Evolutionary conservation across 164 flowering plant species (phyloP).

Genomic region (Chimonanthus salicifolius): DNA sequence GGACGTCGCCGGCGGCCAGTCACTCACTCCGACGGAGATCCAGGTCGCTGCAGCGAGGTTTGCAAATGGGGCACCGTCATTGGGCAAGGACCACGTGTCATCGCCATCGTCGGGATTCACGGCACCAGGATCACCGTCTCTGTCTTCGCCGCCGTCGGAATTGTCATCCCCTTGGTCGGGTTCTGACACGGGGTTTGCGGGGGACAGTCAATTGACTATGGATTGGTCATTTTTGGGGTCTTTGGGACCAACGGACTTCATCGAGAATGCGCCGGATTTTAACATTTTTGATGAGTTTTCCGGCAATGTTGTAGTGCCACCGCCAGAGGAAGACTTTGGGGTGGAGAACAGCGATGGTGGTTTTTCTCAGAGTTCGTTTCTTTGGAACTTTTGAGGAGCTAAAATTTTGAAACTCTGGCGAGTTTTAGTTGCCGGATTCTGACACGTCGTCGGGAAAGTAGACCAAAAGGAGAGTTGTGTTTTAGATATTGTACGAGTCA

Average conservation of each 20-base stretch:
- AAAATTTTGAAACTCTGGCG: constrained; percentile 9
- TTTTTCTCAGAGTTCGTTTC: constrained; percentile 25
- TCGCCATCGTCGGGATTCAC: background rate
- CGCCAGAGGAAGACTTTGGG: constrained; percentile 15
- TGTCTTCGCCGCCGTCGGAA: background rate
- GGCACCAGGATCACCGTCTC: background rate
- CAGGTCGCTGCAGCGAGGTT: constrained; percentile 52
- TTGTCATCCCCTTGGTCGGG: constrained; percentile 12
- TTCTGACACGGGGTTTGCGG: background rate
- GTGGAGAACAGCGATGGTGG: constrained; percentile 25
- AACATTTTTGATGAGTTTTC: constrained; percentile 32
- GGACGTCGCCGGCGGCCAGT: constrained; percentile 34
- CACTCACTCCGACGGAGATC: constrained; percentile 47
- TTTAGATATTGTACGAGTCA: no score
- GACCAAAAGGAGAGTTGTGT: no score
- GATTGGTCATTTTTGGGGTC: constrained; percentile 26
- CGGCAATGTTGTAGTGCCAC: constrained; percentile 13
- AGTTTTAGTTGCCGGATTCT: constrained; percentile 19
- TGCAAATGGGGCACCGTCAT: constrained; percentile 35
- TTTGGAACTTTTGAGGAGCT: constrained; percentile 45
- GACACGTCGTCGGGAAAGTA: background rate
- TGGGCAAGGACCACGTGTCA: background rate
- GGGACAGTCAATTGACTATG: constrained; percentile 13
- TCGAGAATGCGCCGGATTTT: constrained; percentile 16
- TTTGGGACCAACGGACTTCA: constrained; percentile 14